Percentiles rank a stretch among this genome's conserved stretches.
Conservation (phyloP, 2,329 filamentous ascomycete genomes). For the Sporothrix brasiliensis region DNA sequence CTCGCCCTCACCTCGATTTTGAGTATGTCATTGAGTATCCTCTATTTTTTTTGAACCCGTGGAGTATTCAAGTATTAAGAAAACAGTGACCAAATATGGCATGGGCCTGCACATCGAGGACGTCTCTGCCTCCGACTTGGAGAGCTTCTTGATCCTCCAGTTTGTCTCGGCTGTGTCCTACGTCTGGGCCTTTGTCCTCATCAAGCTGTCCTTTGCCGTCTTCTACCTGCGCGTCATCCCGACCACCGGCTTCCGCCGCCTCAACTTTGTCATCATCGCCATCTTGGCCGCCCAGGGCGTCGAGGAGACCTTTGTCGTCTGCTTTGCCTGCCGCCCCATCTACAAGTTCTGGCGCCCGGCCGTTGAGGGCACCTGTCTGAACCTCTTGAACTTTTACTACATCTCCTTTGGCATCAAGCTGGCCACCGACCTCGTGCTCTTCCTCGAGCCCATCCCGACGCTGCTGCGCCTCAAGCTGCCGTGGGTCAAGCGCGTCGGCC, state of each 20-base stretch:
- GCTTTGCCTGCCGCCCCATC: slow-evolving; percentile 27
- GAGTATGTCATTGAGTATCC: not conserved
- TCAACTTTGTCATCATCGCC: slow-evolving; percentile 27
- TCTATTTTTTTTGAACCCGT: not conserved
- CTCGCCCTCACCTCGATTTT: slow-evolving; percentile 10
- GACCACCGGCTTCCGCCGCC: slow-evolving; percentile 15
- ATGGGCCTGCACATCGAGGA: slow-evolving; percentile 15
- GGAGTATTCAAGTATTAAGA: not conserved
- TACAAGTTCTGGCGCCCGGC: slow-evolving; percentile 27
- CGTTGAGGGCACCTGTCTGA: slow-evolving; percentile 11
- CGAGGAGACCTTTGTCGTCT: slow-evolving; percentile 31
- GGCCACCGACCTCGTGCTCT: slow-evolving; percentile 23
- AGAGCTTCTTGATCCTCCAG: slow-evolving; percentile 12
- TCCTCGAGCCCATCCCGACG: slow-evolving; percentile 27
- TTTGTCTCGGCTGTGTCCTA: slow-evolving; percentile 25
- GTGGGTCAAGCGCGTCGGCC: slow-evolving; percentile 38
- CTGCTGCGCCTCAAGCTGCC: slow-evolving; percentile 34
- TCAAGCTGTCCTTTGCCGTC: slow-evolving; percentile 29
- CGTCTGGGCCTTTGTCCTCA: slow-evolving; percentile 27
- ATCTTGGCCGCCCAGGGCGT: slow-evolving; percentile 26
- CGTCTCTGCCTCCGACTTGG: slow-evolving; percentile 1
- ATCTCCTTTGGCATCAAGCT: slow-evolving; percentile 31
- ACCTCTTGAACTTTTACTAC: slow-evolving; percentile 27
- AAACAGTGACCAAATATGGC: slow-evolving; percentile 27
- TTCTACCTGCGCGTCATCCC: slow-evolving; percentile 29